Evolutionary conservation across 805 yeast genomes (phyloP).

Genomic region (Kodamaea leandrae): DNA sequence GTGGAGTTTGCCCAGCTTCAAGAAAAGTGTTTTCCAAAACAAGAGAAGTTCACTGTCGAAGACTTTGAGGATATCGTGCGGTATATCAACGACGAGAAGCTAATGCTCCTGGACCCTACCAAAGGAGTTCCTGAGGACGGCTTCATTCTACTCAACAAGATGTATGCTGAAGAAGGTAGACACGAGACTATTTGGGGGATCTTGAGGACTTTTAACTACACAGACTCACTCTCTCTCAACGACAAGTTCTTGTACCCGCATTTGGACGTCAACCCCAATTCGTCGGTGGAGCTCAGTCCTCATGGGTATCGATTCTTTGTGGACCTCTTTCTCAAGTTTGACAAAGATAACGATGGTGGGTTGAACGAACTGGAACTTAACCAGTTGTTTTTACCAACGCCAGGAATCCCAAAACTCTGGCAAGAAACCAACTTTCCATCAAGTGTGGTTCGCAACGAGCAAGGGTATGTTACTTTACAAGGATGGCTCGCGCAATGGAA

Average conservation of each 20-base stretch:
- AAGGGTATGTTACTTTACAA: conserved; percentile 86
- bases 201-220: conserved; percentile 80
- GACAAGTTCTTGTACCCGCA: conserved; percentile 79
- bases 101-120: conserved; percentile 13
- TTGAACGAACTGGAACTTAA: conserved; percentile 69
- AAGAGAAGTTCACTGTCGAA: conserved; percentile 23
- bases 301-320: conserved; percentile 89
- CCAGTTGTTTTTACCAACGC: conserved; percentile 79
- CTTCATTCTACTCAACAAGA: conserved; percentile 70
- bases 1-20: conserved; percentile 71
- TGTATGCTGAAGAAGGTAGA: conserved; percentile 86
- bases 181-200: conserved; percentile 99
- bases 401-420: conserved; percentile 91
- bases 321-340: conserved; percentile 82
- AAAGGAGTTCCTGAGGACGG: conserved; percentile 72
- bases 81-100: conserved; percentile 27
- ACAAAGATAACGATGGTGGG: conserved; percentile 96
- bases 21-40: conserved; percentile 65
- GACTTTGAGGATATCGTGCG: conserved; percentile 39
- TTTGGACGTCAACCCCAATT: conserved; percentile 65
- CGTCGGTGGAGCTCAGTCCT: conserved; percentile 91
- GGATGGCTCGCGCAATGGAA: conserved; percentile 99
- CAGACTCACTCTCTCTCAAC: conserved; percentile 83
- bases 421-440: conserved; percentile 78
- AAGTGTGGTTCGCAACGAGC: conserved; percentile 85